A percentile compares a stretch with the other conserved stretches of the same genome.
Evolutionary conservation across 208 protist species (phyloP).

Genomic region (Crithidia fasciculata): DNA sequence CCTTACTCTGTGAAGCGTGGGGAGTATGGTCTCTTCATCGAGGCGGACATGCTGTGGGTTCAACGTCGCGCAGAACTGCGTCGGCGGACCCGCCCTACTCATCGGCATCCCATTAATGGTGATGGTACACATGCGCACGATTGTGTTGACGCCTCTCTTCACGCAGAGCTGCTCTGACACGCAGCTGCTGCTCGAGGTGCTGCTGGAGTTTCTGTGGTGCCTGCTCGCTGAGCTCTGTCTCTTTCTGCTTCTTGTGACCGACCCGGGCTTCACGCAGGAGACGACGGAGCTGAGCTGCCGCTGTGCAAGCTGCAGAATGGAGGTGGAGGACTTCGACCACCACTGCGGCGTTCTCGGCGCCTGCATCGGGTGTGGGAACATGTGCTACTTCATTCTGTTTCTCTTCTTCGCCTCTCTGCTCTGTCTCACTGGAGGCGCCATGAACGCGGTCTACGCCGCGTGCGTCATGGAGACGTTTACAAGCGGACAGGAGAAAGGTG

Average conservation of each 20-base stretch:
- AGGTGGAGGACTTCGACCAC: constrained; percentile 82
- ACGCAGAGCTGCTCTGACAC: neutral
- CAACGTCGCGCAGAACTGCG: constrained; percentile 35
- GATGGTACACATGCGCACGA: constrained; percentile 15
- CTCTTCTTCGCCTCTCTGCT: constrained; percentile 30
- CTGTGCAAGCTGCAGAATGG: constrained; percentile 53
- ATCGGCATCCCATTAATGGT: constrained; percentile 22
- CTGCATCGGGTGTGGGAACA: constrained; percentile 78
- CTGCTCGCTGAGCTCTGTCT: neutral
- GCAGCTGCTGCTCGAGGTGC: constrained; percentile 8
- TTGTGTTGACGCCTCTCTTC: constrained; percentile 17
- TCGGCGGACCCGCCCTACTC: constrained; percentile 29
- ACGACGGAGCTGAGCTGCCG: constrained; percentile 32
- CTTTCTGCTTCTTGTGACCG: constrained; percentile 39
- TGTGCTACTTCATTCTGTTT: constrained; percentile 79
- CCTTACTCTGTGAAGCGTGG: neutral
- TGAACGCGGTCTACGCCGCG: neutral
- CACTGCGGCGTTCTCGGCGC: constrained; percentile 76
- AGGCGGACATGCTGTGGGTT: constrained; percentile 24
- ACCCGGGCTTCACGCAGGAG: constrained; percentile 54
- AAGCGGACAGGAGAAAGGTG: neutral
- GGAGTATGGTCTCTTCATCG: neutral
- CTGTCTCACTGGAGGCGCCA: constrained; percentile 3
- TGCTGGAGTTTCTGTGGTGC: constrained; percentile 25
- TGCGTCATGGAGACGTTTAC: neutral